Evolutionary conservation across 2,329 filamentous ascomycete genomes (phyloP).

Genomic region (Claviceps fusiformis): DNA sequence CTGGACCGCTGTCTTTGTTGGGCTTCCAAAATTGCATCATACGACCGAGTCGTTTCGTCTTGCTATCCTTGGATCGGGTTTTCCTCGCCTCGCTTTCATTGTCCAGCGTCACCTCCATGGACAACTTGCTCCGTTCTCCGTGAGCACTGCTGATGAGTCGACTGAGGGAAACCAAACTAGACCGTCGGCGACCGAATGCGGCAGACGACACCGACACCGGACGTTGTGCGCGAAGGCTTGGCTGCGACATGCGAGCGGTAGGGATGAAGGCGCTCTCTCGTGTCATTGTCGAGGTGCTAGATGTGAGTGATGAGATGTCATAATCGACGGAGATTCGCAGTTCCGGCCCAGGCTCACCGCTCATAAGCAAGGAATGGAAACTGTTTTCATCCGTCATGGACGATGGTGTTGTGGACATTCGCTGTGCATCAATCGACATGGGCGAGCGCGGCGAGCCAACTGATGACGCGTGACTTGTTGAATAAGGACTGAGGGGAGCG

Average conservation of each 20-base stretch:
- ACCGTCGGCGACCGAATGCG: slow-evolving; percentile 55
- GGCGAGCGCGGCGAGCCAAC: slow-evolving; percentile 53
- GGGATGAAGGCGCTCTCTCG: slow-evolving; percentile 45
- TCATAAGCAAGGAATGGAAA: slow-evolving; percentile 57
- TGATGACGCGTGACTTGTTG: slow-evolving; percentile 48
- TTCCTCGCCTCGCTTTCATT: slow-evolving; percentile 40
- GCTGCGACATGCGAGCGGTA: slow-evolving; percentile 32
- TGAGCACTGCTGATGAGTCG: slow-evolving; percentile 63
- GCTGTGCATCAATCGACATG: slow-evolving; percentile 56
- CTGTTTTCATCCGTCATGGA: slow-evolving; percentile 58
- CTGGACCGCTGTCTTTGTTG: slow-evolving; percentile 27
- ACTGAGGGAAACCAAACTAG: slow-evolving; percentile 64
- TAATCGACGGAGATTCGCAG: slow-evolving; percentile 54
- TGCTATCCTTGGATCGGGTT: slow-evolving; percentile 44
- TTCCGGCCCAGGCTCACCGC: slow-evolving; percentile 62
- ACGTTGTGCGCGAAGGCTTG: slow-evolving; percentile 39
- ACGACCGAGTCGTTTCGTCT: slow-evolving; percentile 55
- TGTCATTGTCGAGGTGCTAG: slow-evolving; percentile 65
- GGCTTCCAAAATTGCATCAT: slow-evolving; percentile 71
- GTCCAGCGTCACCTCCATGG: slow-evolving; percentile 49
- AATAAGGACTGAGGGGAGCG: slow-evolving; percentile 48
- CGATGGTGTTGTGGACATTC: slow-evolving; percentile 62
- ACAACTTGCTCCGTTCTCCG: slow-evolving; percentile 62
- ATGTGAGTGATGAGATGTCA: slow-evolving; percentile 60
- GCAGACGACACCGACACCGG: slow-evolving; percentile 49